A percentile compares a stretch with the other conserved stretches of the same genome.
These are phyloP conservation scores for Pythium myriotylum DNA, from an alignment of 352 stramenopile genomes.

Conservation along the genomic window DNA sequence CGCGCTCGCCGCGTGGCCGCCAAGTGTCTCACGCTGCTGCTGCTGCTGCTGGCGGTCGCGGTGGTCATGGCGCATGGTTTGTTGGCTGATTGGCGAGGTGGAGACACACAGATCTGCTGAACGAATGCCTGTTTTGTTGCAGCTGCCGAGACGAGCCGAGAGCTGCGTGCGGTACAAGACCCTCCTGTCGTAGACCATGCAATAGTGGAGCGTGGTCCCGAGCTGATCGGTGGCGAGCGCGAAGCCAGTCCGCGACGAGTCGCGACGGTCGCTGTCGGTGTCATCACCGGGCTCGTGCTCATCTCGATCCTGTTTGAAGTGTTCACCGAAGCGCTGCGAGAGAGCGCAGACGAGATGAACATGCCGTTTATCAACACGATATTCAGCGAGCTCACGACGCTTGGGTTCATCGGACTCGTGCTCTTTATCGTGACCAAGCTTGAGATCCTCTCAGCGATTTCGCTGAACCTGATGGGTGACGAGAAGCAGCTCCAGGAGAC, in stretches of 20 bases:
- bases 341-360: slow-evolving; percentile 29
- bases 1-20: slow-evolving; percentile 1
- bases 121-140: neutral
- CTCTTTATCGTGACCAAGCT: slow-evolving; percentile 52
- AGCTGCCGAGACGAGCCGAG: neutral
- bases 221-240: slow-evolving; percentile 65
- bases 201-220: neutral
- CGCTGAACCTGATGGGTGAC: slow-evolving; percentile 40
- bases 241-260: slow-evolving; percentile 48
- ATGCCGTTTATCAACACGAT: slow-evolving; percentile 36
- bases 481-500: slow-evolving; percentile 63
- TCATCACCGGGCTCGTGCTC: slow-evolving; percentile 10
- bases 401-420: slow-evolving; percentile 24
- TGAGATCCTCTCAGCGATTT: slow-evolving; percentile 52
- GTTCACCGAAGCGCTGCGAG: slow-evolving; percentile 27
- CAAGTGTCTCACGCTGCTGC: slow-evolving; percentile 23
- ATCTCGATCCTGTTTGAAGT: slow-evolving; percentile 26
- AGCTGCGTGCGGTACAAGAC: neutral
- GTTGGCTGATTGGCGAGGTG: slow-evolving; percentile 37
- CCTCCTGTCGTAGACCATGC: neutral
- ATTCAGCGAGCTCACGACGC: slow-evolving; percentile 32
- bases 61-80: slow-evolving; percentile 35
- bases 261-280: slow-evolving; percentile 2
- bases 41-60: slow-evolving; percentile 18
- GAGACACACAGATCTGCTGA: too few species aligned